Evolutionary conservation across 1,139 yeast genomes (phyloP), one percentile per base, ranked within the genome.

Genomic region (Nadsonia commutata): DNA sequence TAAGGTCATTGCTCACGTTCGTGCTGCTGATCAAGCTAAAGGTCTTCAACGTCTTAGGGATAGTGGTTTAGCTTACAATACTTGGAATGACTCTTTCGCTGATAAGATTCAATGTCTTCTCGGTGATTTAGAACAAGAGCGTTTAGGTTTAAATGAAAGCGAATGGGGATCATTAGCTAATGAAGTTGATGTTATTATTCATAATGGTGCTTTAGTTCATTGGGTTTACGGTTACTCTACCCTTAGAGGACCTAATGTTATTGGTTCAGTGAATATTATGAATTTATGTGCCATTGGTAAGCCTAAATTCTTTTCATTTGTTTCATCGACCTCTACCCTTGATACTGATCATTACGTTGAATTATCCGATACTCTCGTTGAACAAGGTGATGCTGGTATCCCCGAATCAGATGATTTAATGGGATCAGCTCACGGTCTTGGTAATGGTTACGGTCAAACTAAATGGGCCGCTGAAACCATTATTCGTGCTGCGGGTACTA

Each of bases 141-240:
- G 80, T 41, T 80, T 90, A 58, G 98, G 96, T 0, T 60, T 84
- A 47, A 55, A 63, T n/a, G 69, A 71, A 22, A 56, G 55, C 1
- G 66, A 66, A 36, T 90, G 95, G 95, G 44, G 52, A 2, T 42
- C 57, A 4, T 70, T 93, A 48, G 64, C 77, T 3, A 63, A 72
- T 13, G 63, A 68, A 1, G 68, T 88, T 46, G 98, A 93, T 60
- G 80, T 81, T 3, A 78, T 93, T 43, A 75, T 93, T 49, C 99
- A 93, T 63, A 93, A 93, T 56, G 98, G 97, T 66, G 99, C 98
- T 3, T 70, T 88, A 49, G 99, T 93, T 38, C 98, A 93, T 63
- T 93, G 99, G 99, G 95, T 88, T 2, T 90, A 83, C 60, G 98
- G 97, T 38, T 93, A 93, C 63, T 67, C 81, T 43, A 84, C 82